Percentiles rank a stretch among this genome's conserved stretches.
Evolutionary conservation across 805 yeast genomes (phyloP).

Genomic region (Ogataea henricii): DNA sequence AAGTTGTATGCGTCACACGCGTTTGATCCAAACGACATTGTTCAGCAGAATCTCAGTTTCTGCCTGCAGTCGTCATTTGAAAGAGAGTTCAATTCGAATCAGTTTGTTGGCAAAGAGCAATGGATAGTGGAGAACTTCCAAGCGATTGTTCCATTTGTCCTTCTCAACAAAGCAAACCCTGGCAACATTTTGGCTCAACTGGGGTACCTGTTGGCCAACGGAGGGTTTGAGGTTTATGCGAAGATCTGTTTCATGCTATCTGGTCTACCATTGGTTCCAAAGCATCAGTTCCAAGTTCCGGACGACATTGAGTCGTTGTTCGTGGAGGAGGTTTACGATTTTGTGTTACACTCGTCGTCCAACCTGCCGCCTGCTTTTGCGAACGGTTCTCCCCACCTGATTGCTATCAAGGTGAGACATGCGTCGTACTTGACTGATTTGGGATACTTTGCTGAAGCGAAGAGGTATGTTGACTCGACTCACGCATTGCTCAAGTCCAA

Average conservation of each 20-base stretch:
- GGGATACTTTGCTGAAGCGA: constrained; percentile 60
- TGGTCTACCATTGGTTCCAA: constrained; percentile 33
- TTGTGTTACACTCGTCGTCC: constrained; percentile 37
- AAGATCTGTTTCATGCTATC: constrained; percentile 40
- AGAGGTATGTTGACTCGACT: constrained; percentile 60
- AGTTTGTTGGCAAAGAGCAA: constrained; percentile 26
- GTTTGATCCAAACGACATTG: constrained; percentile 23
- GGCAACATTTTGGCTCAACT: constrained; percentile 30
- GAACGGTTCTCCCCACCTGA: constrained; percentile 48
- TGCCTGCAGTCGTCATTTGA: constrained; percentile 29
- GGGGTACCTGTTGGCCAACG: constrained; percentile 37
- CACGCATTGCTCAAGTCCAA: constrained; percentile 40
- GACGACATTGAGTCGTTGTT: constrained; percentile 46
- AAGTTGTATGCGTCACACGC: constrained; percentile 33
- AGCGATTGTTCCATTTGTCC: constrained; percentile 33
- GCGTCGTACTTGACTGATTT: constrained; percentile 70
- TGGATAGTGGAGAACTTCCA: constrained; percentile 35
- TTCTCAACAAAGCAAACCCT: constrained; percentile 30
- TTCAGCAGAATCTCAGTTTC: constrained; percentile 32
- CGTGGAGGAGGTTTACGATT: constrained; percentile 74
- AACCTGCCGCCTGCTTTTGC: constrained; percentile 38
- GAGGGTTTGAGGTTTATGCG: constrained; percentile 42
- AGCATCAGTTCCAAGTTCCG: constrained; percentile 19
- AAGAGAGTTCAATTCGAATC: constrained; percentile 20
- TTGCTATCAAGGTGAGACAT: constrained; percentile 63